These are phyloP conservation scores for Trypanosoma boissoni DNA, from an alignment of 208 protist species.

Conservation along the genomic window DNA sequence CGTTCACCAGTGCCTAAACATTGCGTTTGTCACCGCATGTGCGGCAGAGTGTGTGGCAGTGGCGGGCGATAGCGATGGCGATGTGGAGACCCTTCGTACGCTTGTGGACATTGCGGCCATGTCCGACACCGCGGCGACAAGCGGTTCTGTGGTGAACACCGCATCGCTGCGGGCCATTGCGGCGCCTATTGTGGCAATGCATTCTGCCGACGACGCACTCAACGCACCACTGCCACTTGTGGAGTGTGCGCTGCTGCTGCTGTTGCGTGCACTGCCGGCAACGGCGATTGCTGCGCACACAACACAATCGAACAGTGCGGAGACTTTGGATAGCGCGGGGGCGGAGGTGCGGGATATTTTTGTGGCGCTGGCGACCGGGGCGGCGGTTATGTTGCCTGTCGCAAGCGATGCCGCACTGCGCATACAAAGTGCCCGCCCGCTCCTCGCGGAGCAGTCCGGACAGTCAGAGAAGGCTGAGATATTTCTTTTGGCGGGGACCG, in stretches of 20 bases:
- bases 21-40: too few species aligned
- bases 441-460: neutral
- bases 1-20: too few species aligned
- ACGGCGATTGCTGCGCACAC: too few species aligned
- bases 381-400: constrained; percentile 14
- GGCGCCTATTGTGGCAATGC: constrained; percentile 7
- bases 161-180: constrained; percentile 4
- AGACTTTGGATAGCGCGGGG: neutral
- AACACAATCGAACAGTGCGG: too few species aligned
- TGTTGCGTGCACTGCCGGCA: constrained; percentile 23
- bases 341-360: neutral
- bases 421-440: constrained; percentile 12
- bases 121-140: too few species aligned
- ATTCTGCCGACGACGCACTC: constrained; percentile 13
- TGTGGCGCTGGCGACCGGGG: neutral
- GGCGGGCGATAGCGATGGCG: too few species aligned
- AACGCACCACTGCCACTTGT: constrained; percentile 28
- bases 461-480: neutral
- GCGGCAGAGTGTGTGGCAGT: constrained; percentile 6
- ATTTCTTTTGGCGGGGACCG: constrained; percentile 2
- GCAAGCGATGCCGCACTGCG: constrained; percentile 9
- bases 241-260: constrained; percentile 28
- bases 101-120: too few species aligned
- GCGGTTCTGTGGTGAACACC: constrained; percentile 7
- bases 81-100: constrained; percentile 16